Evolutionary conservation across 192 early-diverging fungal genomes (phyloP).

Genomic region (Cladochytrium replicatum): DNA sequence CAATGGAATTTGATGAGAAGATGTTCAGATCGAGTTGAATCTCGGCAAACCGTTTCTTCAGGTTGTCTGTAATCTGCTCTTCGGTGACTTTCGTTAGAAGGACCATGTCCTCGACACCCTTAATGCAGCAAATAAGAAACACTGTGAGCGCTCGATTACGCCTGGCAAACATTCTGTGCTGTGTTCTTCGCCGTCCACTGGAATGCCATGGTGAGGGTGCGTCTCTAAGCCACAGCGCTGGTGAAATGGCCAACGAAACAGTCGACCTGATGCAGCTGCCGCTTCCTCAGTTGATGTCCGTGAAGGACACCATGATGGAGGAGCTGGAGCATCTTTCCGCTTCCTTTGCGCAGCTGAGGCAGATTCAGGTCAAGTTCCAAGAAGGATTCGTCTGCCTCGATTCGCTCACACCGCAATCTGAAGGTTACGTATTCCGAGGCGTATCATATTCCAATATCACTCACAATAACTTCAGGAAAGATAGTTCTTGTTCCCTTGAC

Average conservation of each 20-base stretch:
- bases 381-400: constrained; percentile 72
- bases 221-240: too few relatives aligned
- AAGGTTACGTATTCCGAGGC: too few relatives aligned
- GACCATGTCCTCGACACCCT: constrained; percentile 73
- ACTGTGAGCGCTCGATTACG: neutral
- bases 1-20: too few relatives aligned
- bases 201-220: constrained; percentile 32
- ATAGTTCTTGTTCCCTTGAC: constrained; percentile 71
- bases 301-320: constrained; percentile 47
- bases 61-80: constrained; percentile 89
- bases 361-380: constrained; percentile 74
- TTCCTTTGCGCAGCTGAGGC: constrained; percentile 79
- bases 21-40: too few relatives aligned
- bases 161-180: constrained; percentile 22
- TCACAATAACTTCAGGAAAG: constrained; percentile 41
- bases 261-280: constrained; percentile 77
- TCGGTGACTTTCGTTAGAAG: constrained; percentile 89
- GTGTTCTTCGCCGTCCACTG: constrained; percentile 32
- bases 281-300: constrained; percentile 67
- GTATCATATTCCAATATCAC: too few relatives aligned
- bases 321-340: constrained; percentile 77
- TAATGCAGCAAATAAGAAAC: neutral
- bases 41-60: constrained; percentile 76
- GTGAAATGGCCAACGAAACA: constrained; percentile 23
- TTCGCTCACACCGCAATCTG: constrained; percentile 6